Conservation (phyloP, 352 stramenopile species). For the Ophiocytium majus region DNA sequence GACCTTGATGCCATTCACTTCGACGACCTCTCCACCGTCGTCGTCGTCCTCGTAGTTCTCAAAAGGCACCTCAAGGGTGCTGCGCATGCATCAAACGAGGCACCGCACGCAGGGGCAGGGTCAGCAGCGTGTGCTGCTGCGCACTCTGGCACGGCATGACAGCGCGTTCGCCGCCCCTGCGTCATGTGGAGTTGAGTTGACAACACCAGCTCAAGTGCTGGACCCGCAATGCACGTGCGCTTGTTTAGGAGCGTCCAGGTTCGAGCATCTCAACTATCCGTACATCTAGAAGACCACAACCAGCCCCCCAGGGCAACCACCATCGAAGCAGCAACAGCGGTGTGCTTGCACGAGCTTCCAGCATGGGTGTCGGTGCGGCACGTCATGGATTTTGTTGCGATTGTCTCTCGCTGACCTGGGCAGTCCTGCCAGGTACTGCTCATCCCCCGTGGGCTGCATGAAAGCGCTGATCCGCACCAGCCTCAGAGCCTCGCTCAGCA, state of each 20-base stretch:
- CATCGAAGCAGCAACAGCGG: background rate
- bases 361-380: background rate
- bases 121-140: no score
- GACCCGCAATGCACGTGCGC: no score
- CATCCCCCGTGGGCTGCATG: constrained; percentile 6
- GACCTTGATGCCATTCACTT: background rate
- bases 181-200: no score
- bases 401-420: background rate
- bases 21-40: background rate
- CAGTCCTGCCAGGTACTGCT: background rate
- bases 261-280: no score
- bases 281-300: no score
- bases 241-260: no score
- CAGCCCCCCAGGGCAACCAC: background rate
- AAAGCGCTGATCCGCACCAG: constrained; percentile 1
- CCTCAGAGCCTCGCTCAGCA: background rate
- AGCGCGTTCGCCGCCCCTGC: no score
- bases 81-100: no score
- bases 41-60: background rate
- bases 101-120: no score
- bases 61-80: background rate
- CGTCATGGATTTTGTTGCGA: background rate
- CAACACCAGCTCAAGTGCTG: no score
- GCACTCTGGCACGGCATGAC: no score
- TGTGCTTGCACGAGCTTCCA: background rate